Base-by-base conservation (phyloP, 129 eudicot genomes). In the Rutidosis leptorrhynchoides region DNA sequence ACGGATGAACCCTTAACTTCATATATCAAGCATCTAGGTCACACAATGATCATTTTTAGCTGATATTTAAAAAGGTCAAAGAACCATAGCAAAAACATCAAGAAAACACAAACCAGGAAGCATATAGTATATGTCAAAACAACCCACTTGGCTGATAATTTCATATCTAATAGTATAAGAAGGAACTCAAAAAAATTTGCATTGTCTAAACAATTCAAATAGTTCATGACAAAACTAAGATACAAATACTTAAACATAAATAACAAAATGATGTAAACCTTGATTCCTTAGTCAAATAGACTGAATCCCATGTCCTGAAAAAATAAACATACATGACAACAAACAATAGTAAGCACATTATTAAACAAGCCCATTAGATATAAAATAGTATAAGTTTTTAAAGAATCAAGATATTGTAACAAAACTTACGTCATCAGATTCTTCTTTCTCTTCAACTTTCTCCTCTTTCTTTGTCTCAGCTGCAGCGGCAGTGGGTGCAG, bases 381-480 rank as follows among this genome's bases (percentile, higher is more conserved):
- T 33, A 15, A 59, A 20, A 3, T 3, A 23, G n/a, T n/a, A n/a
- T n/a, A n/a, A n/a, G n/a, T 15, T n/a, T 16, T 23, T 4, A 53
- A 26, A 23, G 0, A 33, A 2, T 0, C 0, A 57, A 54, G 27
- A 52, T 1, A 35, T 3, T 27, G 3, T 22, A 63, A 3, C 9
- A 0, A 40, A 25, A 16, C 85, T 85, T 71, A 85, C 93, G 3
- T 84, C 96, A 62, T 87, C 95, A 20, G 88, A 87, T 29, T 84
- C 96, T 27, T 84, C 96, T 48, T 88, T 80, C 75, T 80, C 89
- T 78, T 85, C 94, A 2, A 78, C 89, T 30, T 85, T 88, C 85
- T 89, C 96, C 53, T 89, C 96, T 65, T 89, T 81, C 80, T 86
- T 83, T 16, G 87, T 22, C 80, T 85, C 96, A 19, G 83, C 87